A percentile compares a stretch with the other conserved stretches of the same genome.
phyloP scores from a whole-genome alignment of 768 basidiomycete species.

The Agrocybe chaxingu region DNA sequence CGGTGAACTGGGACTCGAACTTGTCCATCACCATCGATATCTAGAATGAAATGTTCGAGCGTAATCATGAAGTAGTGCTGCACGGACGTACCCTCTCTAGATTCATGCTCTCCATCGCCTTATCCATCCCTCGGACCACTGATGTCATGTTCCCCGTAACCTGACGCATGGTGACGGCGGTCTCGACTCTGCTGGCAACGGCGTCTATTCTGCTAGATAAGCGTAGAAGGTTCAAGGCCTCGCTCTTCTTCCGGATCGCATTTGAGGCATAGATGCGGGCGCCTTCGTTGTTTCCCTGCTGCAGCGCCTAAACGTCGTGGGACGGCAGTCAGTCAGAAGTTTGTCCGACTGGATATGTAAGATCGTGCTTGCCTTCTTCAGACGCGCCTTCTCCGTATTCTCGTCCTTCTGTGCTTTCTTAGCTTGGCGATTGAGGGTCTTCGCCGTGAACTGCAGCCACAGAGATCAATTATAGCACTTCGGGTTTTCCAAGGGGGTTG shows the following conservation, averaged over 20 bases:
- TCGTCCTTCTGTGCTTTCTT: constrained; percentile 99
- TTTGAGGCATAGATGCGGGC: constrained; percentile 98
- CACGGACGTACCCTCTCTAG: constrained; percentile 74
- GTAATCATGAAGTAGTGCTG: neutral
- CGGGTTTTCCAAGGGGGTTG: neutral
- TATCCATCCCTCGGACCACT: constrained; percentile 97
- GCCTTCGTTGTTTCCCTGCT: constrained; percentile 95
- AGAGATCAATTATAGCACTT: constrained; percentile 6
- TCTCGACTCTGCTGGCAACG: constrained; percentile 94
- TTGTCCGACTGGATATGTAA: neutral
- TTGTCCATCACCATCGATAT: constrained; percentile 99
- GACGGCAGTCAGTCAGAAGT: constrained; percentile 2
- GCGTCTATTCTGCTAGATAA: constrained; percentile 93
- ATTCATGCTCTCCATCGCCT: constrained; percentile 99
- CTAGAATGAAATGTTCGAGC: constrained; percentile 34
- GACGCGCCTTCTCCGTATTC: constrained; percentile 75
- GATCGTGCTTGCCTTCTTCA: constrained; percentile 76
- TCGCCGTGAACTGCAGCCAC: constrained; percentile 87
- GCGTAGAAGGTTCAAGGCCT: constrained; percentile 86
- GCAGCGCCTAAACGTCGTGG: constrained; percentile 64
- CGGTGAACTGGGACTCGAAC: constrained; percentile 94
- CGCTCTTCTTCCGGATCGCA: constrained; percentile 97
- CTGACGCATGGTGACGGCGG: constrained; percentile 96
- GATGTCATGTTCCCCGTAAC: constrained; percentile 96
- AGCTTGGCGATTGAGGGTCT: constrained; percentile 89